phyloP scores from a whole-genome alignment of 2,329 filamentous ascomycete species.

The Exophiala xenobiotica region DNA sequence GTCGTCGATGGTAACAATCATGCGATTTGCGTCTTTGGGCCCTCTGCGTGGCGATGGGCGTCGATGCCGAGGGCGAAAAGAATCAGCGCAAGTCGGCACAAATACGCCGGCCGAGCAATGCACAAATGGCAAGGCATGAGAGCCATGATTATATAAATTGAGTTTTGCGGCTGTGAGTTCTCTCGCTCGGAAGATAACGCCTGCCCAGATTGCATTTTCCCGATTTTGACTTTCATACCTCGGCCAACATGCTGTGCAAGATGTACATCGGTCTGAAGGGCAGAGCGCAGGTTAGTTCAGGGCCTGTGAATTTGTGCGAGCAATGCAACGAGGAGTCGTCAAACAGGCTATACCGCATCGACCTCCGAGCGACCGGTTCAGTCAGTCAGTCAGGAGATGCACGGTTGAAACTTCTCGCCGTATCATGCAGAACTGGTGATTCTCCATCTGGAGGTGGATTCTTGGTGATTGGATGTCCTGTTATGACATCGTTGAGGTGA shows the following conservation, averaged over 20 bases:
- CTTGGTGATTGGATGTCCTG: constrained; percentile 4
- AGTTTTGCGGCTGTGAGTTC: no score
- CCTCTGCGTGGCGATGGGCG: no score
- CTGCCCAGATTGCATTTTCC: no score
- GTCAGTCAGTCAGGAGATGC: constrained; percentile 1
- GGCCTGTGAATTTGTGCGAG: not conserved
- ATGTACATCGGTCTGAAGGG: not conserved
- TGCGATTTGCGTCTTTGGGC: no score
- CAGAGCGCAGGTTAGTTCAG: not conserved
- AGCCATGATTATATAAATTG: constrained; percentile 2
- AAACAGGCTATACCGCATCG: not conserved
- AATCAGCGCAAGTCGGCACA: not conserved
- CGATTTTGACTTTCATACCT: no score
- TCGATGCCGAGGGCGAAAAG: not conserved
- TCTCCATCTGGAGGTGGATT: not conserved
- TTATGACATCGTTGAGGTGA: constrained; percentile 15
- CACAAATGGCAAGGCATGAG: not conserved
- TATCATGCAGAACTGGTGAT: not conserved
- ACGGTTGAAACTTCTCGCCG: not conserved
- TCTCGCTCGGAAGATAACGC: no score
- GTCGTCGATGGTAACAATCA: no score
- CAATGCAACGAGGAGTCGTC: not conserved
- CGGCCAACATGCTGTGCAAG: not conserved
- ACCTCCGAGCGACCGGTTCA: not conserved
- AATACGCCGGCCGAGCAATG: not conserved